Percentiles rank a stretch among this genome's conserved stretches.
Conservation (phyloP, 768 basidiomycete species). For the Antrodiella citrinella region DNA sequence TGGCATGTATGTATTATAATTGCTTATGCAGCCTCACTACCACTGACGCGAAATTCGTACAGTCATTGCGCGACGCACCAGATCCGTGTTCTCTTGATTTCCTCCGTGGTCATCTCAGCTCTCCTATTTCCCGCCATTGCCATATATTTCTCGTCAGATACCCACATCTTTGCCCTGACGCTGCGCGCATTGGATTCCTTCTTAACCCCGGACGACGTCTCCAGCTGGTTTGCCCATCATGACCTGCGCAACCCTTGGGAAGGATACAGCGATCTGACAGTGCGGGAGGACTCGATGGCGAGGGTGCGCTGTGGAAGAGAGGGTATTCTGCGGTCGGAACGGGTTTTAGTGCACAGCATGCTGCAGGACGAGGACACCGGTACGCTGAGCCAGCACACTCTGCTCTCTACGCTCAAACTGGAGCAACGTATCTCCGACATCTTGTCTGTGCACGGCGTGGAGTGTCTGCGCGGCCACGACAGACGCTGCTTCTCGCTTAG, state of each 20-base stretch:
- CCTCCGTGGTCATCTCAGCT: slow-evolving; percentile 80
- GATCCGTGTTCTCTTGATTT: slow-evolving; percentile 82
- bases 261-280: slow-evolving; percentile 50
- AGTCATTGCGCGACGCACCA: slow-evolving; percentile 90
- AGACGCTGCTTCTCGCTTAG: slow-evolving; percentile 64
- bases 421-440: slow-evolving; percentile 47
- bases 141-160: slow-evolving; percentile 69
- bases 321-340: slow-evolving; percentile 68
- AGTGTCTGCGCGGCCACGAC: slow-evolving; percentile 46
- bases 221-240: slow-evolving; percentile 45
- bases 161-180: slow-evolving; percentile 44
- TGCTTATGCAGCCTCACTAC: no score
- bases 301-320: slow-evolving; percentile 65
- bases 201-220: slow-evolving; percentile 41
- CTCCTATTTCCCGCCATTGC: slow-evolving; percentile 88
- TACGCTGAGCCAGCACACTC: slow-evolving; percentile 51
- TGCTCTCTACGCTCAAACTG: slow-evolving; percentile 57
- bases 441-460: slow-evolving; percentile 30
- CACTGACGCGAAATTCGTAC: no score
- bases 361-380: slow-evolving; percentile 29
- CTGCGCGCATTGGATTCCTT: slow-evolving; percentile 57
- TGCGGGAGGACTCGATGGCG: slow-evolving; percentile 62
- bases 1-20: slow-evolving; percentile 55
- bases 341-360: slow-evolving; percentile 60
- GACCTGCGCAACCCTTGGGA: slow-evolving; percentile 72